These are phyloP conservation scores for Clavispora carvajalis DNA, from an alignment of 805 yeast genomes.

Conservation along the genomic window DNA sequence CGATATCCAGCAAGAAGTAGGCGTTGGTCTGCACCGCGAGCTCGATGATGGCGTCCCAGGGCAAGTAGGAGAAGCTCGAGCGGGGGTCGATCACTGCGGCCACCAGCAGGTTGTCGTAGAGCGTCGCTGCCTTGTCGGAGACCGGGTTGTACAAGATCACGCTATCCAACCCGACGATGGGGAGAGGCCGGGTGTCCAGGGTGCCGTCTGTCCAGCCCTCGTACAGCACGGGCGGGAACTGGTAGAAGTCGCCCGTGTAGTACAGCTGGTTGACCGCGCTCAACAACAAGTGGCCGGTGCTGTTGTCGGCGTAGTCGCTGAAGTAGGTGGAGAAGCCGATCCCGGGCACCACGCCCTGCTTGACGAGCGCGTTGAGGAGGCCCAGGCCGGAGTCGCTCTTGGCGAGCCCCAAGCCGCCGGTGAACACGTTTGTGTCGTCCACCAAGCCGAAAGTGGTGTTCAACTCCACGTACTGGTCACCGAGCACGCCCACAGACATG, in stretches of 20 bases:
- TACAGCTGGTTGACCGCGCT: slow-evolving; percentile 54
- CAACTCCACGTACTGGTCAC: slow-evolving; percentile 10
- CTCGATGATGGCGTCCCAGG: slow-evolving; percentile 50
- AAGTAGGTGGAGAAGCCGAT: slow-evolving; percentile 34
- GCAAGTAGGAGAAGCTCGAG: slow-evolving; percentile 44
- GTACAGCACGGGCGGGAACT: slow-evolving; percentile 46
- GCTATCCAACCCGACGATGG: slow-evolving; percentile 25
- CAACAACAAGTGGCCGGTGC: slow-evolving; percentile 37
- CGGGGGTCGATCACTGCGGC: slow-evolving; percentile 62
- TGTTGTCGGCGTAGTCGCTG: slow-evolving; percentile 8
- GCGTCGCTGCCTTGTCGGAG: slow-evolving; percentile 30
- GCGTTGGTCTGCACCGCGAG: slow-evolving; percentile 71
- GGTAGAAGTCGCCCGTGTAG: slow-evolving; percentile 42
- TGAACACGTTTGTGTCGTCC: slow-evolving; percentile 15
- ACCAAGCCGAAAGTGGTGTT: slow-evolving; percentile 25
- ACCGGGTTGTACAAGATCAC: slow-evolving; percentile 22
- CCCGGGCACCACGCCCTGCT: slow-evolving; percentile 19
- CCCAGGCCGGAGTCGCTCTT: slow-evolving; percentile 24
- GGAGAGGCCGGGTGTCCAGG: slow-evolving; percentile 17
- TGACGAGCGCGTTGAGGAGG: slow-evolving; percentile 19
- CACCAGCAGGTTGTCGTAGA: slow-evolving; percentile 30
- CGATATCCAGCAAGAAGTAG: slow-evolving; percentile 41
- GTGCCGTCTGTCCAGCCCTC: slow-evolving; percentile 12
- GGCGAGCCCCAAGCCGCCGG: slow-evolving; percentile 36
- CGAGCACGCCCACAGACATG: slow-evolving; percentile 15